A percentile compares a stretch with the other conserved stretches of the same genome.
Conservation (phyloP, 2,329 filamentous ascomycete species). For the Phyllosticta citribraziliensis region DNA sequence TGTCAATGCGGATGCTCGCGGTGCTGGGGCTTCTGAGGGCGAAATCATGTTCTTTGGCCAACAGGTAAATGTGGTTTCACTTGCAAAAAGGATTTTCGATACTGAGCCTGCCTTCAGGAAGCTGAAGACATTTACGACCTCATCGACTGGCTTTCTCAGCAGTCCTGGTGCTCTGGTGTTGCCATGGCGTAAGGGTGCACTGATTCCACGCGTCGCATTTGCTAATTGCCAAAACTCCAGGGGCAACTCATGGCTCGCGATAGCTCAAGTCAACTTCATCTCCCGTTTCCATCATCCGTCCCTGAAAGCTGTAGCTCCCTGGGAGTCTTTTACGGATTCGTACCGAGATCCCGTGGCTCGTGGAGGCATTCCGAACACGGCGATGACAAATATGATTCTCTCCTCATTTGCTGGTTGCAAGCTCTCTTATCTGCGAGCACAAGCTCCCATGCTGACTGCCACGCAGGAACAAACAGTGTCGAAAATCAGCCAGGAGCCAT, state of each 20-base stretch:
- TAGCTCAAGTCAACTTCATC: slow-evolving; percentile 21
- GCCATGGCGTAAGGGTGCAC: slow-evolving; percentile 24
- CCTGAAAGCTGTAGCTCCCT: slow-evolving; percentile 5
- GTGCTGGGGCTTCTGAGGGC: slow-evolving; percentile 27
- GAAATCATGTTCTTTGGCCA: slow-evolving; percentile 7
- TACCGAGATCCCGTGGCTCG: slow-evolving; percentile 15
- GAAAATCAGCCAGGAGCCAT: slow-evolving; percentile 13
- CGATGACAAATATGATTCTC: slow-evolving; percentile 10
- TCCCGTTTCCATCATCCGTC: slow-evolving; percentile 6
- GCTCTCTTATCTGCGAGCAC: neutral
- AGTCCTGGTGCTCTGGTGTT: slow-evolving; percentile 39
- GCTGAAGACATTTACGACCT: slow-evolving; percentile 38
- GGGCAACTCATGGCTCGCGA: slow-evolving; percentile 37
- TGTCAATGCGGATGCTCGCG: slow-evolving; percentile 24
- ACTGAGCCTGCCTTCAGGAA: slow-evolving; percentile 19
- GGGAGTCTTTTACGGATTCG: slow-evolving; percentile 8
- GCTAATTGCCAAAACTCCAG: neutral
- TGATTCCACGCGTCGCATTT: no score
- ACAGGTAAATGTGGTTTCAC: neutral
- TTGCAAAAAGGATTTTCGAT: neutral
- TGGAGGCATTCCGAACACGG: slow-evolving; percentile 11
- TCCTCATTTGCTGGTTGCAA: neutral
- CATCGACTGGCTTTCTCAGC: slow-evolving; percentile 32
- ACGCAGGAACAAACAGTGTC: slow-evolving; percentile 10
- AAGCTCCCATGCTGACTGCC: neutral